These are phyloP conservation scores for Aspergillus leporis DNA, from an alignment of 495 filamentous ascomycete species.

Conservation along the genomic window DNA sequence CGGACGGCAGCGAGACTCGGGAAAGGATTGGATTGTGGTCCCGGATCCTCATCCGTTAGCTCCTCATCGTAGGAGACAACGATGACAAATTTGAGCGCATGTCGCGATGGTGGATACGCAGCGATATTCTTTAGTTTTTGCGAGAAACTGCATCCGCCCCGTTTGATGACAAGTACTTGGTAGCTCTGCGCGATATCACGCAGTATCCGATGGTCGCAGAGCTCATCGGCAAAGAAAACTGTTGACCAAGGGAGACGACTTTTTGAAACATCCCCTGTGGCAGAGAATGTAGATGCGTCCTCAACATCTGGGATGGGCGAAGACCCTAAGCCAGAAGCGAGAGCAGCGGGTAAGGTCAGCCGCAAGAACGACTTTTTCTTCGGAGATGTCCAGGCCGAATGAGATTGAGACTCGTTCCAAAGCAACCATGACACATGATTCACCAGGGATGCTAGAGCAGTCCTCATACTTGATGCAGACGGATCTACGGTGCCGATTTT, in stretches of 20 bases:
- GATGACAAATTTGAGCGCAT: slow-evolving; percentile 74
- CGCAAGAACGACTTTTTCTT: slow-evolving; percentile 34
- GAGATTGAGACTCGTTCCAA: slow-evolving; percentile 40
- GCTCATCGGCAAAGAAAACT: slow-evolving; percentile 69
- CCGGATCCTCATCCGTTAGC: neutral
- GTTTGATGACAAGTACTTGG: slow-evolving; percentile 78
- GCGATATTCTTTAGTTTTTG: slow-evolving; percentile 85
- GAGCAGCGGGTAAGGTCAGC: slow-evolving; percentile 62
- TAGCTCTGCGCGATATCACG: slow-evolving; percentile 61
- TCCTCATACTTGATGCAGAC: slow-evolving; percentile 48
- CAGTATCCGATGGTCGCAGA: slow-evolving; percentile 65
- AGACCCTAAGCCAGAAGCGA: slow-evolving; percentile 73
- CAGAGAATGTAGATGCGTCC: slow-evolving; percentile 52
- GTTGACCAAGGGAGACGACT: slow-evolving; percentile 60
- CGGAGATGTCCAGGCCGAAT: slow-evolving; percentile 26
- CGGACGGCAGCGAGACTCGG: slow-evolving; percentile 41
- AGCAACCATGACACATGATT: slow-evolving; percentile 58
- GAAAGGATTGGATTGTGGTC: neutral
- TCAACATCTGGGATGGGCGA: slow-evolving; percentile 68
- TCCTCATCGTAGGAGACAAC: slow-evolving; percentile 67
- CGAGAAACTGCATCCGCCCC: slow-evolving; percentile 82
- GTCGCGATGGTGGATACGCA: slow-evolving; percentile 60
- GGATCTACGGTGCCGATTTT: slow-evolving; percentile 34
- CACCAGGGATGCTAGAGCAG: slow-evolving; percentile 56
- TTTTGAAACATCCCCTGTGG: slow-evolving; percentile 40